phyloP scores from a whole-genome alignment of 192 early-diverging fungal species.

The Coemansia sp. region DNA sequence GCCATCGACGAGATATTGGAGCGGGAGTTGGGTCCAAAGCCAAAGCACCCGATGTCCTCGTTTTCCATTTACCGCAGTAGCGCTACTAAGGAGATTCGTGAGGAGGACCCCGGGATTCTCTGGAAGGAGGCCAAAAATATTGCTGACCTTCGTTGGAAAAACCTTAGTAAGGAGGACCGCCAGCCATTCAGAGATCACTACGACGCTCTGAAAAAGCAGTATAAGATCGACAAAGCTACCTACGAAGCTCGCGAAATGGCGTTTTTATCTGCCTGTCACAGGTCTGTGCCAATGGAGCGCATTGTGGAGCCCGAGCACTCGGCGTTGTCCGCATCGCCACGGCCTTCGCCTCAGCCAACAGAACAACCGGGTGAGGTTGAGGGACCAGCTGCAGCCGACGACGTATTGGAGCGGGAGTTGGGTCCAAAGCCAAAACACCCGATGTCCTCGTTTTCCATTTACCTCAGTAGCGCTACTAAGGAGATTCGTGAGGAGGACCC shows the following conservation, averaged over 20 bases:
- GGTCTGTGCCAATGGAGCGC: neutral
- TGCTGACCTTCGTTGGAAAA: neutral
- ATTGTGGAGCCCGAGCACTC: neutral
- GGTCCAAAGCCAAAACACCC: neutral
- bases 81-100: neutral
- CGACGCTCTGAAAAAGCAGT: neutral
- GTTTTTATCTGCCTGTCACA: neutral
- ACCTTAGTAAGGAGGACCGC: neutral
- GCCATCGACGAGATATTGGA: neutral
- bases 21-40: neutral
- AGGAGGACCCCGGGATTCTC: no score
- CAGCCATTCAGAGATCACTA: neutral
- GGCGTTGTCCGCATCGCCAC: neutral
- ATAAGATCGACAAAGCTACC: neutral
- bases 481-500: no score
- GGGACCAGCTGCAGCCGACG: neutral
- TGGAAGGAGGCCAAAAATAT: neutral
- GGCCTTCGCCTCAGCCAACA: neutral
- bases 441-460: neutral
- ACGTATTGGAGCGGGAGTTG: neutral
- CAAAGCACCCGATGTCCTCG: neutral
- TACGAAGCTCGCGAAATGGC: neutral
- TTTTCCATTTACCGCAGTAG: neutral
- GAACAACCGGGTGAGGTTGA: neutral
- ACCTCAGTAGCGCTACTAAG: neutral